A percentile compares a stretch with the other conserved stretches of the same genome.
phyloP scores from a whole-genome alignment of 108 stramenopile species.

The Pseudonitzschia multistriata region DNA sequence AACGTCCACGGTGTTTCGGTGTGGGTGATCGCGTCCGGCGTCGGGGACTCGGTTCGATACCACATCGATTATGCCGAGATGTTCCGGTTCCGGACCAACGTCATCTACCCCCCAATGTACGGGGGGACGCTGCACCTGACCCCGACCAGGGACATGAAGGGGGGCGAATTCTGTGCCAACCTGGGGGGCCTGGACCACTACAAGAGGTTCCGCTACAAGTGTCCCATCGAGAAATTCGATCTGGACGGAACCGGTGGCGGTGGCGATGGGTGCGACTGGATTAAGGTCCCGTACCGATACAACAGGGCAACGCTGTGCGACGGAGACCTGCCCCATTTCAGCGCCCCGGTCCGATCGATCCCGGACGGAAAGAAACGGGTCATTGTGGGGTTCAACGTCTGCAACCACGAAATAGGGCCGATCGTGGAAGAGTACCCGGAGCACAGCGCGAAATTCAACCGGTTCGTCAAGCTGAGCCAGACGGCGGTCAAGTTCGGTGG shows the following conservation, averaged over 20 bases:
- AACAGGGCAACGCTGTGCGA: constrained; percentile 2
- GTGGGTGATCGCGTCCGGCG: neutral
- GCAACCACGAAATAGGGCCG: constrained; percentile 6
- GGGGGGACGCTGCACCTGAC: constrained; percentile 1
- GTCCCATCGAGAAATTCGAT: neutral
- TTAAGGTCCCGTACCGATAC: constrained; percentile 1
- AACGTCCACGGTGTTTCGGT: constrained; percentile 6
- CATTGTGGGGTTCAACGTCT: constrained; percentile 10
- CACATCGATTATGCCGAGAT: constrained; percentile 12
- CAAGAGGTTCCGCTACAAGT: neutral
- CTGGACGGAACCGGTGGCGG: neutral
- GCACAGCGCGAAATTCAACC: constrained; percentile 1
- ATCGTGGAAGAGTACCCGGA: constrained; percentile 3
- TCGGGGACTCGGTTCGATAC: neutral
- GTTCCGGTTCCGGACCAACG: constrained; percentile 5
- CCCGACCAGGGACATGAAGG: neutral
- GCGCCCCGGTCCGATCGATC: constrained; percentile 2
- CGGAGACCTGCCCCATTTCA: constrained; percentile 2
- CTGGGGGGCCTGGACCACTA: neutral
- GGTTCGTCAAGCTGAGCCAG: neutral
- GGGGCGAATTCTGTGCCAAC: constrained; percentile 2
- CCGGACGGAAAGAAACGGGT: neutral
- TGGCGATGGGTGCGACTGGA: neutral
- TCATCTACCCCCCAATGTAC: constrained; percentile 9
- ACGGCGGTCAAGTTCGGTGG: neutral